Evolutionary conservation across 2,329 filamentous ascomycete species (phyloP).

Genomic region (Aspergillaceae sp.): DNA sequence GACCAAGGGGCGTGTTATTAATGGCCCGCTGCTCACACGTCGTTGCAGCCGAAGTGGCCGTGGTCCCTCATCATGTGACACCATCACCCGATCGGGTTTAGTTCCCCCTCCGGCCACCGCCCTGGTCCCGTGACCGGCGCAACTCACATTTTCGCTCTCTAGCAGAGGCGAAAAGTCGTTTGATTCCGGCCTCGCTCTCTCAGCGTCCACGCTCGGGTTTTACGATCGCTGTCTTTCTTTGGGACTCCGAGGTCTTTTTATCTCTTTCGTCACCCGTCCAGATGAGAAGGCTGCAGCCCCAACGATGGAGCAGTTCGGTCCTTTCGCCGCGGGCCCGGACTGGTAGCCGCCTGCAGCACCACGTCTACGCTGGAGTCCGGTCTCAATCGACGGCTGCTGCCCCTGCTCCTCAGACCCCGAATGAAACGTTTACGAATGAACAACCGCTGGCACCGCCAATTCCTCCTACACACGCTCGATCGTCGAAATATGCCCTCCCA

Average conservation of each 20-base stretch:
- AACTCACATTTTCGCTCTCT: conserved; percentile 31
- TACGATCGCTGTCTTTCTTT: conserved; percentile 7
- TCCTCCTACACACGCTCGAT: conserved; percentile 16
- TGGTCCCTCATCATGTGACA: conserved; percentile 23
- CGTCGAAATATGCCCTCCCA: conserved; percentile 45
- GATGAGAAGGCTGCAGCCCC: conserved; percentile 46
- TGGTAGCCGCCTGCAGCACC: conserved; percentile 28
- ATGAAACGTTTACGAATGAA: conserved; percentile 20
- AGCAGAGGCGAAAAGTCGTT: conserved; percentile 15
- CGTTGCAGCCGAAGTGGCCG: conserved; percentile 24
- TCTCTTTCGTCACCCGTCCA: conserved; percentile 18
- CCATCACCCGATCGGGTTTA: conserved; percentile 18
- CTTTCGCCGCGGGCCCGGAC: conserved; percentile 41
- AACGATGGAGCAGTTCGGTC: conserved; percentile 44
- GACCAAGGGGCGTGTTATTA: conserved; percentile 4
- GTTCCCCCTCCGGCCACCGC: conserved; percentile 21
- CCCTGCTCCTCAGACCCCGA: conserved; percentile 17
- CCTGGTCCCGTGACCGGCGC: conserved; percentile 30
- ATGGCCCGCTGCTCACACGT: conserved; percentile 13
- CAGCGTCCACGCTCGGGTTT: background rate
- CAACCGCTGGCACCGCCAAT: conserved; percentile 16
- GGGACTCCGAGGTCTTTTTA: conserved; percentile 4
- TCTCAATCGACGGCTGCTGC: conserved; percentile 34
- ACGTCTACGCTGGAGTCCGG: conserved; percentile 26
- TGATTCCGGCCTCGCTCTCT: conserved; percentile 1